These are phyloP conservation scores for Hypericum androsaemum DNA, from an alignment of 345 rosid genomes.

Conservation along the genomic window DNA sequence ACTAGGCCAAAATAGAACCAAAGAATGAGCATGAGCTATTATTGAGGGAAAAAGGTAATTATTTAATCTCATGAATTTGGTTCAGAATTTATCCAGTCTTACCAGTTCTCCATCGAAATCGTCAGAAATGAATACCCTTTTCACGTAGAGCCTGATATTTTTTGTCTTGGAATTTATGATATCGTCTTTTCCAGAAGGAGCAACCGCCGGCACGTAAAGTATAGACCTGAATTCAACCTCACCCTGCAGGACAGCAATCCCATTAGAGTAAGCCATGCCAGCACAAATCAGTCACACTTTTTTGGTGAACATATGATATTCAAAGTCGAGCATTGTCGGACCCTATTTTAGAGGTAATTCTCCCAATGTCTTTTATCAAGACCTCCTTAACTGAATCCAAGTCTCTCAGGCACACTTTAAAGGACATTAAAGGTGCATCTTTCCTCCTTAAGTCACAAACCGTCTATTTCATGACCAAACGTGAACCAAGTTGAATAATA, in stretches of 20 bases:
- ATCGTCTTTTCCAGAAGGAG: constrained; percentile 80
- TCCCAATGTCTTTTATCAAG: too few relatives aligned
- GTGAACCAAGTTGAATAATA: background rate
- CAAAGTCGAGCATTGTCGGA: too few relatives aligned
- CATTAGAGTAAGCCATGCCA: too few relatives aligned
- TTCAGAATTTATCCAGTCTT: too few relatives aligned
- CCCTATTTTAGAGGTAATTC: too few relatives aligned
- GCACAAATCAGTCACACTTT: too few relatives aligned
- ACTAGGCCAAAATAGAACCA: constrained; percentile 32
- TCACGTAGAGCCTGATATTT: constrained; percentile 91
- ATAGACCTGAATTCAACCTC: constrained; percentile 97
- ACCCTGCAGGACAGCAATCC: constrained; percentile 41
- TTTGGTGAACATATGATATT: too few relatives aligned
- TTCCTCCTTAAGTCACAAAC: background rate
- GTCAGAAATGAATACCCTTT: constrained; percentile 92
- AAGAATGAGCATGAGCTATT: constrained; percentile 3
- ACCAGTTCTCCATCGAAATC: constrained; percentile 99
- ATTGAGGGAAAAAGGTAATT: background rate
- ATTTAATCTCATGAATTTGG: background rate
- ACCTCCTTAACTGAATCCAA: too few relatives aligned
- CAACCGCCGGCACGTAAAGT: constrained; percentile 72
- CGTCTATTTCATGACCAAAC: constrained; percentile 3
- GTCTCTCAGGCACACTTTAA: too few relatives aligned
- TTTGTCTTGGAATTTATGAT: constrained; percentile 78
- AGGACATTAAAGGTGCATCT: background rate